Evolutionary conservation across 306 rosid genomes (phyloP).

Genomic region (Trichosanthes cucumerina): DNA sequence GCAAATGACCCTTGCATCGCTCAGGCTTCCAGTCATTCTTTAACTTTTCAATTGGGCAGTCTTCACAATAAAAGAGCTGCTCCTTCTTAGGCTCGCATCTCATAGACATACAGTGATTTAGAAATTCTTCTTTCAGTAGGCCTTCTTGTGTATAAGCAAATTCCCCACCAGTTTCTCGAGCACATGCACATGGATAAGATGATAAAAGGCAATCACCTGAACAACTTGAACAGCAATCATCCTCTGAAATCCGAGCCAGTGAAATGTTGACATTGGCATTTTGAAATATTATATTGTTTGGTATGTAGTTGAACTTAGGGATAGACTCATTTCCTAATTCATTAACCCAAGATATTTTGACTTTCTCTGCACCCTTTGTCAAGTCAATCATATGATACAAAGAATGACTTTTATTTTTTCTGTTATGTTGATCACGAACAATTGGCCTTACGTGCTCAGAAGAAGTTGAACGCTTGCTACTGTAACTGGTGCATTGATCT

Average conservation of each 20-base stretch:
- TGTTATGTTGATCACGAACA: slow-evolving; percentile 12
- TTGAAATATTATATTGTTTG: slow-evolving; percentile 54
- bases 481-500: slow-evolving; percentile 1
- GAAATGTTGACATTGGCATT: slow-evolving; percentile 65
- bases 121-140: slow-evolving; percentile 56
- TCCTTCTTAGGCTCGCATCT: slow-evolving; percentile 33
- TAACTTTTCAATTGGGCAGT: slow-evolving; percentile 61
- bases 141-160: slow-evolving; percentile 69
- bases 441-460: slow-evolving; percentile 8
- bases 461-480: slow-evolving; percentile 14
- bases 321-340: slow-evolving; percentile 38
- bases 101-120: slow-evolving; percentile 35
- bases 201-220: slow-evolving; percentile 60
- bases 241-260: slow-evolving; percentile 75
- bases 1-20: slow-evolving; percentile 68
- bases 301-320: slow-evolving; percentile 71
- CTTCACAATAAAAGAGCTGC: slow-evolving; percentile 49
- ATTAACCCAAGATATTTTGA: slow-evolving; percentile 49
- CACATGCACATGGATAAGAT: slow-evolving; percentile 75
- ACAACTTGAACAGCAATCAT: slow-evolving; percentile 64
- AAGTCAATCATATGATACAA: slow-evolving; percentile 33
- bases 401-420: slow-evolving; percentile 16
- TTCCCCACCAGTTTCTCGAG: slow-evolving; percentile 92
- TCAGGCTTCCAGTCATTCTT: slow-evolving; percentile 40
- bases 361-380: slow-evolving; percentile 64